A percentile compares a stretch with the other conserved stretches of the same genome.
phyloP scores from a whole-genome alignment of 2,329 filamentous ascomycete species.

The Trichoderma lentiforme region DNA sequence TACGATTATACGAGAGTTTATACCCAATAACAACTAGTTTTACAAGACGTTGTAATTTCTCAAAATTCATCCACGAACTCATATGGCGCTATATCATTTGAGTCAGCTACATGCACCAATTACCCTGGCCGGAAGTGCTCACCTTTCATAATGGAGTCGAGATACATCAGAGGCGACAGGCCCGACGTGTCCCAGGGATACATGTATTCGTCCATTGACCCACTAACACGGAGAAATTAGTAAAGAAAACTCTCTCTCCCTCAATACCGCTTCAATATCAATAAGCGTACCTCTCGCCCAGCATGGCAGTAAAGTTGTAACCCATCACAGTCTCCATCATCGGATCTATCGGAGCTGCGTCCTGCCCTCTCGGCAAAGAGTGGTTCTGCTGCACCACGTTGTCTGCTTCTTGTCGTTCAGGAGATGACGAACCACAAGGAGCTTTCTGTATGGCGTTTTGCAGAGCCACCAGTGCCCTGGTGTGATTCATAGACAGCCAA shows the following conservation, averaged over 20 bases:
- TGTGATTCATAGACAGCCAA: conserved; percentile 14
- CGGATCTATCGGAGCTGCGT: background rate
- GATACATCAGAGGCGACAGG: conserved; percentile 7
- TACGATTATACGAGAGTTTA: background rate
- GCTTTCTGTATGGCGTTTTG: conserved; percentile 3
- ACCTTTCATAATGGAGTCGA: conserved; percentile 16
- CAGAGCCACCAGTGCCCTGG: conserved; percentile 2
- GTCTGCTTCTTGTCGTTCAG: background rate
- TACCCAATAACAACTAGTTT: background rate
- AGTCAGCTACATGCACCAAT: background rate
- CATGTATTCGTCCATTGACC: background rate
- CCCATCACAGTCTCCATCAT: background rate
- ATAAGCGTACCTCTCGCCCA: background rate
- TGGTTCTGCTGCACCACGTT: background rate
- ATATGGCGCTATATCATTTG: background rate
- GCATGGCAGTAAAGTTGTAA: background rate
- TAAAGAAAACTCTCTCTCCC: too few species aligned
- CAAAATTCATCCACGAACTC: background rate
- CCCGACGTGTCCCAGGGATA: conserved; percentile 4
- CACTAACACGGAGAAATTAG: background rate
- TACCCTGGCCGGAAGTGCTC: background rate
- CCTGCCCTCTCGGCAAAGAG: background rate
- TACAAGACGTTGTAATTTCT: background rate
- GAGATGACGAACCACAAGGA: background rate
- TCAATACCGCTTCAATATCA: background rate